Evolutionary conservation across 2,329 filamentous ascomycete genomes (phyloP).

Genomic region (Tolypocladium tundrense): DNA sequence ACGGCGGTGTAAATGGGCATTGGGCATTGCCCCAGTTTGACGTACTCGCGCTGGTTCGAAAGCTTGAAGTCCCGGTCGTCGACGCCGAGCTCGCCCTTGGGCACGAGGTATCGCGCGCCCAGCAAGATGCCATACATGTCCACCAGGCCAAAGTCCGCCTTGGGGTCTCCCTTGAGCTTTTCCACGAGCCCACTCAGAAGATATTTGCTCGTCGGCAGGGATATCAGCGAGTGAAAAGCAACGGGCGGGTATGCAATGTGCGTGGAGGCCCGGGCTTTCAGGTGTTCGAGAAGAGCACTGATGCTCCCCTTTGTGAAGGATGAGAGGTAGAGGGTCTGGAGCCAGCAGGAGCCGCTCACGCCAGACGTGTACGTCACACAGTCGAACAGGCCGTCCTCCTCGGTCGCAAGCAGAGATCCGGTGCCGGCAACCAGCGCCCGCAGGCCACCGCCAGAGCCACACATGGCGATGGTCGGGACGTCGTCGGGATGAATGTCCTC

Average conservation of each 20-base stretch:
- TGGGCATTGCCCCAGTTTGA: slow-evolving; percentile 70
- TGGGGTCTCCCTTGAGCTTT: slow-evolving; percentile 66
- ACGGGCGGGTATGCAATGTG: slow-evolving; percentile 90
- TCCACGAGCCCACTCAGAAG: slow-evolving; percentile 83
- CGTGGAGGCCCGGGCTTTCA: slow-evolving; percentile 74
- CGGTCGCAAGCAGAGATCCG: slow-evolving; percentile 73
- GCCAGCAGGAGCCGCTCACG: slow-evolving; percentile 93
- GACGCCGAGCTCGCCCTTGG: slow-evolving; percentile 63
- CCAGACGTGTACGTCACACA: slow-evolving; percentile 92
- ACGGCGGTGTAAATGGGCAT: slow-evolving; percentile 94
- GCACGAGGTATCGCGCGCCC: slow-evolving; percentile 75
- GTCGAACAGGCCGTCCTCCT: slow-evolving; percentile 83
- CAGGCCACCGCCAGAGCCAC: slow-evolving; percentile 84
- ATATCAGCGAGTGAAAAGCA: slow-evolving; percentile 70
- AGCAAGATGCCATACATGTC: slow-evolving; percentile 86
- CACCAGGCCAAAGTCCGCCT: slow-evolving; percentile 76
- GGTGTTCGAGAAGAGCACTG: slow-evolving; percentile 63
- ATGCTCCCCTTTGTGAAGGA: slow-evolving; percentile 63
- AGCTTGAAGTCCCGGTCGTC: slow-evolving; percentile 77
- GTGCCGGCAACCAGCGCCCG: slow-evolving; percentile 84
- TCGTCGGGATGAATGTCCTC: slow-evolving; percentile 84
- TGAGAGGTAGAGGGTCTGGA: slow-evolving; percentile 72
- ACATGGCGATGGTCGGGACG: slow-evolving; percentile 86
- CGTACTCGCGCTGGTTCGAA: slow-evolving; percentile 70
- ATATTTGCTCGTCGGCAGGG: slow-evolving; percentile 86